phyloP scores from a whole-genome alignment of 176 grass and related monocot species.

The Saccharum spontaneum region DNA sequence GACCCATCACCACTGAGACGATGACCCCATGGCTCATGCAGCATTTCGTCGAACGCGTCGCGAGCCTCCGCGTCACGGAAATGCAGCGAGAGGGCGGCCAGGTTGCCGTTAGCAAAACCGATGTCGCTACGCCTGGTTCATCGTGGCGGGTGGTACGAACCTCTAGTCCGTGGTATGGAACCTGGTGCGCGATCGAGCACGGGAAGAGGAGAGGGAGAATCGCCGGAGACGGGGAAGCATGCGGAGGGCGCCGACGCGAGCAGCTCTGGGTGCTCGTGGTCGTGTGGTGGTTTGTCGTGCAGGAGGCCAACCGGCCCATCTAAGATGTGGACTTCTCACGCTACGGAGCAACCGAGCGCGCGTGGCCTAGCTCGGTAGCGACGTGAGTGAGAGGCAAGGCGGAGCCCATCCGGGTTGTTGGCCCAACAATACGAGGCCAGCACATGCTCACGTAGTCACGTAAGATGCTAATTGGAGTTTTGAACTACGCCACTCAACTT shows the following conservation, averaged over 20 bases:
- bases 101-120: background rate
- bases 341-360: no score
- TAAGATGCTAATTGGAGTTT: no score
- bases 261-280: background rate
- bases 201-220: background rate
- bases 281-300: no score
- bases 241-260: background rate
- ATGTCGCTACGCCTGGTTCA: background rate
- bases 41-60: background rate
- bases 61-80: background rate
- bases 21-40: background rate
- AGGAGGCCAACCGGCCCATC: no score
- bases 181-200: background rate
- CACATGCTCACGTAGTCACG: no score
- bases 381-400: no score
- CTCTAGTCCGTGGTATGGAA: background rate
- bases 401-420: no score
- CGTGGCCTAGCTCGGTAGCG: no score
- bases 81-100: no score
- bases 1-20: constrained; percentile 34
- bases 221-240: background rate
- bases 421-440: no score
- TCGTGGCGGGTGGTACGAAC: background rate
- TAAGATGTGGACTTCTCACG: no score
- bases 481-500: no score